Percentiles rank a stretch among this genome's conserved stretches.
Conservation (phyloP, 306 rosid genomes). For the Rosa persica region DNA sequence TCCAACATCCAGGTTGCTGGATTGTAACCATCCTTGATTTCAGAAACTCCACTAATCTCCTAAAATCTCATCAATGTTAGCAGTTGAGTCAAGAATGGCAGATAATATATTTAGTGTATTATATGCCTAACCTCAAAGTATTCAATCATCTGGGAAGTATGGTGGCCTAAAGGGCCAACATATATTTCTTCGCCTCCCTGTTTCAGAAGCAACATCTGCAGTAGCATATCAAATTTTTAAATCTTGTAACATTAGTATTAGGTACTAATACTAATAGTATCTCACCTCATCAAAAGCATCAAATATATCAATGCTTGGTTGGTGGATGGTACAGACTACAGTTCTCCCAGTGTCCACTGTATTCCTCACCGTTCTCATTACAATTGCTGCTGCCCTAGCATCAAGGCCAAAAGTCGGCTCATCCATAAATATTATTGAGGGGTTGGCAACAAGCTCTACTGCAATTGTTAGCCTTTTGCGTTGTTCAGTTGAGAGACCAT, state of each 20-base stretch:
- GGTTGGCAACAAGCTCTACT: slow-evolving; percentile 86
- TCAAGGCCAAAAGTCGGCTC: slow-evolving; percentile 91
- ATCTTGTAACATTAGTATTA: background rate
- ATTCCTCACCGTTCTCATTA: slow-evolving; percentile 83
- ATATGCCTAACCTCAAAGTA: slow-evolving; percentile 57
- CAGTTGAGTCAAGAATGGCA: background rate
- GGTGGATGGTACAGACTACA: slow-evolving; percentile 86
- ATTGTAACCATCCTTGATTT: slow-evolving; percentile 58
- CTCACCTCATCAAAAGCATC: slow-evolving; percentile 87
- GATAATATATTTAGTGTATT: background rate
- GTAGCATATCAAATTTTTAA: slow-evolving; percentile 11
- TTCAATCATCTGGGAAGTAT: slow-evolving; percentile 44
- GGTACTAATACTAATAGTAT: background rate
- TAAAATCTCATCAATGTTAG: background rate
- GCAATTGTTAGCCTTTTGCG: slow-evolving; percentile 81
- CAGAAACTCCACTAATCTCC: slow-evolving; percentile 58
- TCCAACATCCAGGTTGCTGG: slow-evolving; percentile 88
- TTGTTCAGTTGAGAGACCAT: slow-evolving; percentile 75
- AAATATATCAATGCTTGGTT: slow-evolving; percentile 81
- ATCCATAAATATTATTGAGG: slow-evolving; percentile 80
- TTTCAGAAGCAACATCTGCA: slow-evolving; percentile 65
- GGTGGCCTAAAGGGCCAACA: slow-evolving; percentile 66
- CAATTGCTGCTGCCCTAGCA: slow-evolving; percentile 82
- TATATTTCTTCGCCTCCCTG: slow-evolving; percentile 77
- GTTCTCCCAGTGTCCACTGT: slow-evolving; percentile 84